These are phyloP conservation scores for Stagonosporopsis tanaceti DNA, from an alignment of 2,329 filamentous ascomycete species.

Conservation along the genomic window DNA sequence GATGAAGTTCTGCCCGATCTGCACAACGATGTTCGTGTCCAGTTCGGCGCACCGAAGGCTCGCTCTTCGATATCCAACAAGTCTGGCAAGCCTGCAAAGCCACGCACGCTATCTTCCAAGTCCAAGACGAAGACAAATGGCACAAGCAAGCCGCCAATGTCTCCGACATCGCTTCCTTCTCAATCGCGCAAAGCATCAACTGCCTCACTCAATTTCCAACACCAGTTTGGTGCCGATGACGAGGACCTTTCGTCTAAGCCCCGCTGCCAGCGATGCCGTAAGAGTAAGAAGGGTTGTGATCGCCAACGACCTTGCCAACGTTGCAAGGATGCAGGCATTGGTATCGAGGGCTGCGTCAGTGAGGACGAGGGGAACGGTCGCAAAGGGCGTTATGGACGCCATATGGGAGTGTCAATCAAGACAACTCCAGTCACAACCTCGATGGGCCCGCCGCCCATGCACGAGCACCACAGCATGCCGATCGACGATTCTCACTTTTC, in stretches of 20 bases:
- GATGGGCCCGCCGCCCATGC: constrained; percentile 48
- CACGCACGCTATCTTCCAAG: constrained; percentile 57
- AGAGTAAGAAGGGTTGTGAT: constrained; percentile 99
- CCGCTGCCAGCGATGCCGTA: constrained; percentile 95
- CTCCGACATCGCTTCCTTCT: constrained; percentile 70
- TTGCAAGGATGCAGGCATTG: constrained; percentile 94
- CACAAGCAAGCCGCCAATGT: constrained; percentile 57
- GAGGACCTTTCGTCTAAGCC: constrained; percentile 95
- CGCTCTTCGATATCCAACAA: constrained; percentile 52
- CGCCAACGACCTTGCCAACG: constrained; percentile 93
- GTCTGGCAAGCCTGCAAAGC: constrained; percentile 49
- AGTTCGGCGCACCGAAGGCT: constrained; percentile 47
- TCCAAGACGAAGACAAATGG: constrained; percentile 57
- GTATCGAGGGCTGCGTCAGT: constrained; percentile 91
- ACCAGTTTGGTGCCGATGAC: constrained; percentile 72
- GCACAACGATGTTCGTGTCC: constrained; percentile 52
- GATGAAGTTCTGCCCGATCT: constrained; percentile 55
- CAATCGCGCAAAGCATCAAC: constrained; percentile 77
- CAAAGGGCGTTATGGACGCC: constrained; percentile 85
- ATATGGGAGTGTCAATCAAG: constrained; percentile 74
- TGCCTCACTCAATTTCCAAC: constrained; percentile 71
- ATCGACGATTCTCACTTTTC: constrained; percentile 26
- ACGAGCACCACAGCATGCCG: constrained; percentile 43
- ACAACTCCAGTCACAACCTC: constrained; percentile 51
- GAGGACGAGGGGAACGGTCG: constrained; percentile 98